A percentile compares a stretch with the other conserved stretches of the same genome.
Evolutionary conservation across 2,329 filamentous ascomycete species (phyloP).

Genomic region (Penicillium decumbens): DNA sequence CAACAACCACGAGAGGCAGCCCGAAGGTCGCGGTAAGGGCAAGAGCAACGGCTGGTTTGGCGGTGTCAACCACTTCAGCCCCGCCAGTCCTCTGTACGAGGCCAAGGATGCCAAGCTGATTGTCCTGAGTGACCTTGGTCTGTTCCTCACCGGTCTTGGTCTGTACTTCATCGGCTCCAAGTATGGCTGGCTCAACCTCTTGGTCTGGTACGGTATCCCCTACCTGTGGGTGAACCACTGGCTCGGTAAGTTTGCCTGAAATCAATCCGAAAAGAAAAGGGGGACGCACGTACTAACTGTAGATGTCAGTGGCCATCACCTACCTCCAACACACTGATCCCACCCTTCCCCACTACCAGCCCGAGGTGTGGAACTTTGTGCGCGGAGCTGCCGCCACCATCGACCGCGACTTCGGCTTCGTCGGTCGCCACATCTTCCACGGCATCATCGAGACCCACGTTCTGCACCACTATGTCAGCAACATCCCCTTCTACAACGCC

Average conservation of each 20-base stretch:
- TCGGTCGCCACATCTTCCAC: constrained; percentile 84
- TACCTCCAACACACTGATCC: constrained; percentile 97
- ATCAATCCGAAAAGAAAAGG: neutral
- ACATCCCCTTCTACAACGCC: constrained; percentile 94
- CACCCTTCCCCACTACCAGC: constrained; percentile 84
- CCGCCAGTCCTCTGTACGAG: constrained; percentile 84
- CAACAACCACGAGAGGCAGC: constrained; percentile 86
- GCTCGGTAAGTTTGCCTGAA: constrained; percentile 66
- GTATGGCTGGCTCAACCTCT: constrained; percentile 79
- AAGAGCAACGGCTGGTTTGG: constrained; percentile 76
- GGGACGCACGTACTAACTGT: constrained; percentile 6
- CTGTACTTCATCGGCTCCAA: constrained; percentile 67
- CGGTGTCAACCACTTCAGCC: constrained; percentile 94
- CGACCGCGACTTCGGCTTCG: constrained; percentile 94
- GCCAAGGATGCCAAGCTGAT: constrained; percentile 85
- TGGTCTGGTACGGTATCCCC: constrained; percentile 91
- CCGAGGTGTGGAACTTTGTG: constrained; percentile 83
- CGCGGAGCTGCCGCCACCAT: constrained; percentile 93
- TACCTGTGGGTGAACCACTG: constrained; percentile 99
- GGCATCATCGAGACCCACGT: constrained; percentile 98
- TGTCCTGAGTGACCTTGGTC: constrained; percentile 76
- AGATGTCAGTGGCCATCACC: constrained; percentile 80
- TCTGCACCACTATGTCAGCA: constrained; percentile 94
- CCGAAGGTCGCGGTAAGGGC: constrained; percentile 87
- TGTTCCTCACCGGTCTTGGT: constrained; percentile 57